Percentiles rank a stretch among this genome's conserved stretches.
phyloP scores from a whole-genome alignment of 1,284 basidiomycete species.

The Tremellales sp. region DNA sequence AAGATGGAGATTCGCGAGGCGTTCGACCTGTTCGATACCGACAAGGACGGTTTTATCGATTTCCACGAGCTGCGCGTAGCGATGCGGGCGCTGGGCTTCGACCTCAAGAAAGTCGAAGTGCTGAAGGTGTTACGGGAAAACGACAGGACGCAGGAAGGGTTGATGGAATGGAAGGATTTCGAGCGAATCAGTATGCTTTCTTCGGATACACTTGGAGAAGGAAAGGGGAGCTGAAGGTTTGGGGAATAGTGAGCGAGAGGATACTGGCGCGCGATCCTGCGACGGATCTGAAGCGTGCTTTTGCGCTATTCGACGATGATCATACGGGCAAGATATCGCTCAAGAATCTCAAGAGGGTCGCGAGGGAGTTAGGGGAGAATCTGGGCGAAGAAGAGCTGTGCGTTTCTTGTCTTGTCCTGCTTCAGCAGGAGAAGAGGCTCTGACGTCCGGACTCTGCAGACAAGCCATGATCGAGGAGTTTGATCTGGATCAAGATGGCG shows the following conservation, averaged over 20 bases:
- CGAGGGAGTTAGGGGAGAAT: constrained; percentile 94
- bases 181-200: constrained; percentile 86
- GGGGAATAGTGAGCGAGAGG: constrained; percentile 76
- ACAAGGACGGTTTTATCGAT: constrained; percentile 94
- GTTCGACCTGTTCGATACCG: constrained; percentile 97
- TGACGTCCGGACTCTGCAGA: constrained; percentile 55
- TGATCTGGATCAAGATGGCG: constrained; percentile 96
- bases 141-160: constrained; percentile 80
- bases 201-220: neutral
- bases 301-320: constrained; percentile 95
- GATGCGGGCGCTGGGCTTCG: constrained; percentile 96
- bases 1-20: constrained; percentile 98
- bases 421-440: neutral
- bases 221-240: neutral
- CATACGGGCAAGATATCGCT: constrained; percentile 90
- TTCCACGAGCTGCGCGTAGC: constrained; percentile 99
- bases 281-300: constrained; percentile 93
- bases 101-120: constrained; percentile 97
- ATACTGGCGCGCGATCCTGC: constrained; percentile 91
- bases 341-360: constrained; percentile 85
- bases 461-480: constrained; percentile 99
- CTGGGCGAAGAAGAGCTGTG: constrained; percentile 96
- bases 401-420: constrained; percentile 50
- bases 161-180: constrained; percentile 94
- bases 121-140: constrained; percentile 89